Evolutionary conservation across 169 alveolate species (phyloP), one percentile per base, ranked within the genome.

Genomic region (Eimeria zaria): DNA sequence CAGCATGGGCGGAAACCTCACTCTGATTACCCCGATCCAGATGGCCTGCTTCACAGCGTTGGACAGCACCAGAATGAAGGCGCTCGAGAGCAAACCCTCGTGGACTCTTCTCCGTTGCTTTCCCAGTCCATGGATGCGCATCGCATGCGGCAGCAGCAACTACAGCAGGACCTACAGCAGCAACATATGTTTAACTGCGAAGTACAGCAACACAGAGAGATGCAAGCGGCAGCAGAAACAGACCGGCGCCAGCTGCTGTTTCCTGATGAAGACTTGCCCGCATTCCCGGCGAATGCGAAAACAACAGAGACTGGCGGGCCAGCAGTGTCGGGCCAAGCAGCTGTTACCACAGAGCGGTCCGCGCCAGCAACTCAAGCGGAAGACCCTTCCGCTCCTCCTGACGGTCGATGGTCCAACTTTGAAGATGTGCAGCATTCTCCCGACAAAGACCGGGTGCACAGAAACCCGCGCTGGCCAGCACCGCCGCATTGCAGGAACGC

Each of bases 391-490:
- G 76, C 53, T 30, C 74, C 74, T 33, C 76, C 53, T 83, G 91
- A 83, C 30, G 91, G 73, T 30, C 62, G 76, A 33, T n/a, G 76
- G 91, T 53, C 74, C 41, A 39, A 24, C 46, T 83, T 36, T 53
- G 91, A 55, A 76, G 74, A 51, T n/a, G 27, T 18, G 89, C 69
- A 27, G 33, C 91, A 4, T 83, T n/a, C 36, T 27, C 53, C 55
- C 55, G 76, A 83, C 11, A 83, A 83, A 7, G 76, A 3, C 8
- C 71, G n/a, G 7, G 58, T 20, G 76, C 76, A 83, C 41, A 83
- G 74, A 36, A 83, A 36, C 71, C 73, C 41, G 58, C 60, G 93
- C 27, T 87, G 93, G 93, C 93, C 93, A 62, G 81, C 39, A 39
- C 93, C 93, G 14, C 93, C 80, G 27, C 81, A 87, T 1, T 39